Base-by-base conservation (phyloP, 139 green algal genomes). In the Coelastrella sp. region DNA sequence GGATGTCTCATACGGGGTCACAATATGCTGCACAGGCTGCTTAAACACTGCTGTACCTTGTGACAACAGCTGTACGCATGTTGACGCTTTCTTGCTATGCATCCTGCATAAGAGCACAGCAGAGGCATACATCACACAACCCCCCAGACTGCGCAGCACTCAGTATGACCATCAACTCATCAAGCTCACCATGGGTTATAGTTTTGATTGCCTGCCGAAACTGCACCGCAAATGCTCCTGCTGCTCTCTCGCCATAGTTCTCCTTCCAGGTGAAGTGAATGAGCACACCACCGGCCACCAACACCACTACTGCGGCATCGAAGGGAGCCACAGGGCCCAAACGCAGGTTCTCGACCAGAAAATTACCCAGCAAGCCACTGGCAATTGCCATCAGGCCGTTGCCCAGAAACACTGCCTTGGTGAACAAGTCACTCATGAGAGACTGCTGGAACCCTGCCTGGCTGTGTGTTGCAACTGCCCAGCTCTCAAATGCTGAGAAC, bases 401-500 rank as follows among this genome's bases (percentile, higher is more conserved):
- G 73, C 97, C 97, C 5, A 99, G 79, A 69, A 99, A 98, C 27
- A 99, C 95, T 9, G 97, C 97, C 40, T 84, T 84, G 15, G 78
- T 84, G 30, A 84, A 84, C 8, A 84, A 32, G 74, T 90, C 86
- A 2, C 93, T 95, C 48, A 99, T 88, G 93, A 95, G 98, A 30
- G 93, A 88, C 30, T 90, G 77, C 3, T 96, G 92, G 84, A 94
- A 98, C 43, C 94, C 94, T 5, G 93, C 85, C 78, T 89, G 76
- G 77, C 95, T 95, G 89, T 99, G 96, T 88, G 98, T 95, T 9
- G 93, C 92, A 11, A 99, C 96, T 27, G 98, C 88, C 96, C 97
- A 99, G 0, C 94, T 96, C 90, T 99, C 97, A 80, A 99, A 99
- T 21, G 96, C 95, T 8, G 92, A 97, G 91, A 98, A 99, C 40